Base-by-base conservation (phyloP, 2,329 filamentous ascomycete species). In the Amauroascus niger region DNA sequence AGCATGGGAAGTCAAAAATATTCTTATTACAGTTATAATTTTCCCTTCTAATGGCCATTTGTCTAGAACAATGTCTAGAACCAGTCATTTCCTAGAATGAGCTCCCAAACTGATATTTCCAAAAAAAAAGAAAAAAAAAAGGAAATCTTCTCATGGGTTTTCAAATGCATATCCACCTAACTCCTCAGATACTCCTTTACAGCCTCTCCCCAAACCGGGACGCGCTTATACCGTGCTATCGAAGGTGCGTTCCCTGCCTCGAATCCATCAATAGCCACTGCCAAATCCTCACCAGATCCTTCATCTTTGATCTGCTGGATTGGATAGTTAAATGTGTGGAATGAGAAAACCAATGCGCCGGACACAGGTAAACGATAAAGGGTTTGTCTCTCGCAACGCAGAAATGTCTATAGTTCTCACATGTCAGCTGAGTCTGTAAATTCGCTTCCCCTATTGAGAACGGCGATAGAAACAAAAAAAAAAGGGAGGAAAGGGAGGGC, bases 261-360 rank as follows among this genome's bases (percentile, higher is more conserved):
- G 60, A 84, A 61, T 0, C 81, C 81, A 54, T 84, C 80, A 62
- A 83, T 79, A 1, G 81, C 81, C 33, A 65, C 59, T 0, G 76
- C 78, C 50, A 84, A 62, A 6, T 73, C 74, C 60, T 77, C 74
- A 0, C 75, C 79, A 3, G 66, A 63, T 0, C 80, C 80, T 55
- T 83, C 80, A 3, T 73, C 73, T 61, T 78, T 80, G 44, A 84
- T 67, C 49, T 79, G 71, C 37, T 60, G 59, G 6, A 84, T 63
- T 1, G 74, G 72, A 64, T 84, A 83, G 54, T 74, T 67, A 64
- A 82, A 84, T 14, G 81, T 84, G 65, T 83, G 81, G 64, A 83
- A 79, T 0, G 71, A 74, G 66, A 84, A 84, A 0, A 83, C 73
- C 18, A 84, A 48, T 6, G 79, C 79, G 50, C 71, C 69, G 0